A percentile compares a stretch with the other conserved stretches of the same genome.
These are phyloP conservation scores for Coniochaeta sp. DNA, from an alignment of 2,329 filamentous ascomycete species.

Conservation along the genomic window DNA sequence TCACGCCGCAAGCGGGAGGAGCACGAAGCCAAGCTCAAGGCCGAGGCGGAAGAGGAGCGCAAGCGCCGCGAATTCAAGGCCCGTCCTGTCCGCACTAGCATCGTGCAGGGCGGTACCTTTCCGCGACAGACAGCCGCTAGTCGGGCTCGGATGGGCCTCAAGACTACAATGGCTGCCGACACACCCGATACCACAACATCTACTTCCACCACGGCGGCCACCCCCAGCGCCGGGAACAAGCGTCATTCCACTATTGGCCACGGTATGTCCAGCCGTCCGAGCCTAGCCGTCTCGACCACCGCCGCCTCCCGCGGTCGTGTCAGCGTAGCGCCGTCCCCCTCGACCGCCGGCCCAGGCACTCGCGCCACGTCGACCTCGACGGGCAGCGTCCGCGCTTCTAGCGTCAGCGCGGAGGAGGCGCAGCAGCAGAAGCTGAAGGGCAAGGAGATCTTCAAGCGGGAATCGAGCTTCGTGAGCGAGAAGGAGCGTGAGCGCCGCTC, in stretches of 20 bases:
- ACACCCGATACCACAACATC: slow-evolving; percentile 18
- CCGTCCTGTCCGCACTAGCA: slow-evolving; percentile 42
- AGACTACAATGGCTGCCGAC: slow-evolving; percentile 39
- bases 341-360: slow-evolving; percentile 18
- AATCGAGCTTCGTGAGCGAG: slow-evolving; percentile 38
- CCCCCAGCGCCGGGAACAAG: slow-evolving; percentile 18
- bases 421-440: slow-evolving; percentile 45
- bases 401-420: slow-evolving; percentile 32
- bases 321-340: slow-evolving; percentile 21
- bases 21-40: slow-evolving; percentile 45
- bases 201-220: too few relatives aligned
- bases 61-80: slow-evolving; percentile 59
- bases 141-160: slow-evolving; percentile 42
- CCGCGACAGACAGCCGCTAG: slow-evolving; percentile 54
- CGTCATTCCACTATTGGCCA: slow-evolving; percentile 13
- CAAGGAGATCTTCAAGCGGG: slow-evolving; percentile 45
- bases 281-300: slow-evolving; percentile 1
- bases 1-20: slow-evolving; percentile 48
- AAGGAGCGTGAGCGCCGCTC: slow-evolving; percentile 47
- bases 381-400: slow-evolving; percentile 34
- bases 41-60: slow-evolving; percentile 53
- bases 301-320: slow-evolving; percentile 18
- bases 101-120: slow-evolving; percentile 26
- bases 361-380: slow-evolving; percentile 40
- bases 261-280: background rate